These are phyloP conservation scores for Agaricus bisporus DNA, from an alignment of 768 basidiomycete genomes.

Conservation along the genomic window DNA sequence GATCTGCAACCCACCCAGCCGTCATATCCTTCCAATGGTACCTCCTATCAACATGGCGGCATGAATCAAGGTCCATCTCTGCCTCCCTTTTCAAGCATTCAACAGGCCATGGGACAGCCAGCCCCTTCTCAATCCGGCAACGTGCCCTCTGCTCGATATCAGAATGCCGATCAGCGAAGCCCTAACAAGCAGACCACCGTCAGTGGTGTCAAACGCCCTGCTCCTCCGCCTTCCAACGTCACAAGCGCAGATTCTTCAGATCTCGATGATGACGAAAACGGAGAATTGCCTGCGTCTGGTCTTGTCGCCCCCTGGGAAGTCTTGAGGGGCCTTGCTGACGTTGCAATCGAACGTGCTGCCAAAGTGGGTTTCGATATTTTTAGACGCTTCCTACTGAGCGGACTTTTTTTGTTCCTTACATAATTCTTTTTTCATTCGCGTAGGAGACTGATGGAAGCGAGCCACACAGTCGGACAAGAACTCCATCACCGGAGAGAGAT, in stretches of 20 bases:
- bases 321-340: conserved; percentile 72
- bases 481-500: conserved; percentile 57
- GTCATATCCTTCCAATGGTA: conserved; percentile 33
- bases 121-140: conserved; percentile 35
- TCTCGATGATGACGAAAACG: conserved; percentile 75
- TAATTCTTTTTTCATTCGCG: conserved; percentile 5
- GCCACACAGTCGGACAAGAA: conserved; percentile 67
- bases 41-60: conserved; percentile 26
- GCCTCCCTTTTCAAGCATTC: conserved; percentile 68
- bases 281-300: conserved; percentile 74
- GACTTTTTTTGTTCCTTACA: conserved; percentile 11
- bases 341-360: conserved; percentile 71
- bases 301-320: conserved; percentile 88
- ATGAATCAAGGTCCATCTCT: conserved; percentile 44
- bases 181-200: conserved; percentile 23
- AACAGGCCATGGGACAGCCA: conserved; percentile 43
- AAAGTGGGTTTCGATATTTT: conserved; percentile 42
- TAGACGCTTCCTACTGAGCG: not conserved
- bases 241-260: conserved; percentile 81
- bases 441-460: conserved; percentile 78
- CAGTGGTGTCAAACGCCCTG: conserved; percentile 51
- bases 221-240: conserved; percentile 59
- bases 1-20: conserved; percentile 42
- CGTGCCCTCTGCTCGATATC: conserved; percentile 57
- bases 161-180: conserved; percentile 31